Evolutionary conservation across 176 grass and related monocot species (phyloP).

Genomic region (Hyparrhenia diplandra): DNA sequence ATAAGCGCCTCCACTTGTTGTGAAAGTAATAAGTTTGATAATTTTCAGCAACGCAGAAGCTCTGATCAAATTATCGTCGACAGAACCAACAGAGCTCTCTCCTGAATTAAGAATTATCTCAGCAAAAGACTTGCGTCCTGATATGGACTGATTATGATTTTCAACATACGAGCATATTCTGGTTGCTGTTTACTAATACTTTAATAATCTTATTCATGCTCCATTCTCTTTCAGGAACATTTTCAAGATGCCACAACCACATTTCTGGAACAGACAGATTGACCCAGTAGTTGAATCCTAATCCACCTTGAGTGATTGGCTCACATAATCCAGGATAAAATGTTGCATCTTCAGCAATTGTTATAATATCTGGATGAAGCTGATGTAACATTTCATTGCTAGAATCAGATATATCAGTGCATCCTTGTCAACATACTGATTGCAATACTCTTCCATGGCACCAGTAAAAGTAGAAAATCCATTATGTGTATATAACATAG

Average conservation of each 20-base stretch:
- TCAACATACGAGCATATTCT: constrained; percentile 81
- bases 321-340: constrained; percentile 97
- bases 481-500: constrained; percentile 98
- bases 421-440: constrained; percentile 89
- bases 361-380: constrained; percentile 93
- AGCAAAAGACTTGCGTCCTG: constrained; percentile 80
- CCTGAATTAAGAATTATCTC: constrained; percentile 72
- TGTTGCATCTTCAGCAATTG: constrained; percentile 95
- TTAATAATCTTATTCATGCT: constrained; percentile 94
- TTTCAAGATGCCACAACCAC: constrained; percentile 96
- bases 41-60: constrained; percentile 70
- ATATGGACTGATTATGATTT: constrained; percentile 96
- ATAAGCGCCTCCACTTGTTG: constrained; percentile 70
- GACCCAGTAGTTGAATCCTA: constrained; percentile 91
- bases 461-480: constrained; percentile 94
- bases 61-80: constrained; percentile 34
- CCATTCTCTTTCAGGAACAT: constrained; percentile 84
- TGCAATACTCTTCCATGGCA: constrained; percentile 89
- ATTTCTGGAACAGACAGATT: constrained; percentile 92
- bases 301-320: constrained; percentile 78
- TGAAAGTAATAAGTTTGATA: constrained; percentile 91
- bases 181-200: constrained; percentile 55
- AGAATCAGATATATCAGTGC: constrained; percentile 87
- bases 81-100: constrained; percentile 31
- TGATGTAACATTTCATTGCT: constrained; percentile 96